Evolutionary conservation across 257 asterid species (phyloP).

Genomic region (Echites panduratus): DNA sequence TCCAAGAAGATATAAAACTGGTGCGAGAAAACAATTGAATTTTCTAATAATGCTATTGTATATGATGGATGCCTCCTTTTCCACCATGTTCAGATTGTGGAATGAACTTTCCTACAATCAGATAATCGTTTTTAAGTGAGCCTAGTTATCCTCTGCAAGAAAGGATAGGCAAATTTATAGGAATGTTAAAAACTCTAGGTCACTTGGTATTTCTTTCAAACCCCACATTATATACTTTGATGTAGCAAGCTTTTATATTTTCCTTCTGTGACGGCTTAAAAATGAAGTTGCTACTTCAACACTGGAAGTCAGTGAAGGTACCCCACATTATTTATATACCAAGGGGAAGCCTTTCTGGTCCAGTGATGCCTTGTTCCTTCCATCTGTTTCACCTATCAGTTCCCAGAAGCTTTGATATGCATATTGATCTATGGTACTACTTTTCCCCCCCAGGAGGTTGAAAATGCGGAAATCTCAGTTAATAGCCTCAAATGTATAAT

Average conservation of each 20-base stretch:
- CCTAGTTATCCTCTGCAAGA: not conserved
- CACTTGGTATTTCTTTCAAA: not conserved
- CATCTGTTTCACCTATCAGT: not conserved
- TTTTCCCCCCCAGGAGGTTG: constrained; percentile 57
- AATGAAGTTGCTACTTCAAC: not conserved
- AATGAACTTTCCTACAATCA: not conserved
- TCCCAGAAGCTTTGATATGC: not conserved
- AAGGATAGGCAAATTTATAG: not conserved
- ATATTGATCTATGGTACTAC: not conserved
- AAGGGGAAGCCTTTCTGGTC: not conserved
- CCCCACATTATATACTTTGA: not conserved
- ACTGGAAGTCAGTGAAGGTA: not conserved
- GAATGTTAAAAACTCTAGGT: not conserved
- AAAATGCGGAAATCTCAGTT: constrained; percentile 36
- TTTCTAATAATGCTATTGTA: not conserved
- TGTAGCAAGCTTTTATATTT: not conserved
- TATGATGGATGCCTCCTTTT: not conserved
- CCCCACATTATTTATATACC: not conserved
- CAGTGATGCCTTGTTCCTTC: not conserved
- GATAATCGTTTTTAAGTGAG: not conserved
- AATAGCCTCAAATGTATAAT: constrained; percentile 59
- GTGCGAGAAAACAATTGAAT: not conserved
- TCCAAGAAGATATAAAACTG: not conserved
- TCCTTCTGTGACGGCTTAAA: not conserved
- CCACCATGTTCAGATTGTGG: not conserved